A percentile compares a stretch with the other conserved stretches of the same genome.
These are phyloP conservation scores for Waitea zeae DNA, from an alignment of 1,284 basidiomycete genomes.

Conservation along the genomic window DNA sequence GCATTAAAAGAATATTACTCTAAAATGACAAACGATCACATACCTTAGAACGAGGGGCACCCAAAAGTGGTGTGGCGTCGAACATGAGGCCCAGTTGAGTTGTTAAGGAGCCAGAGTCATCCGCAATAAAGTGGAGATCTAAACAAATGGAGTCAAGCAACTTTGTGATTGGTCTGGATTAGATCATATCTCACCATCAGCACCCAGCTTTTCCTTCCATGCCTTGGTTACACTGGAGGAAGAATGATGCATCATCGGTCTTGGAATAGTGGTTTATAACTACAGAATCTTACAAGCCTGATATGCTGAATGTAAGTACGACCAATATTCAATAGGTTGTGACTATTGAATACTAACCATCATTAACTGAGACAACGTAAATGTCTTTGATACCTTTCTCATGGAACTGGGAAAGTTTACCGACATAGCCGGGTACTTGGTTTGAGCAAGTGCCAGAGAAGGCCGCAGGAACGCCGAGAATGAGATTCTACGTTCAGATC, in stretches of 20 bases:
- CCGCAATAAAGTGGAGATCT: conserved; percentile 49
- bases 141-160: conserved; percentile 3
- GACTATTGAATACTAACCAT: no score
- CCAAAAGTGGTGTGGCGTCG: conserved; percentile 43
- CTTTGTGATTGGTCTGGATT: no score
- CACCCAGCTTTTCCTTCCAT: conserved; percentile 50
- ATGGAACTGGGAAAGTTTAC: conserved; percentile 41
- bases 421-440: conserved; percentile 52
- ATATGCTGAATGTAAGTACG: no score
- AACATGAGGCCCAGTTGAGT: conserved; percentile 43
- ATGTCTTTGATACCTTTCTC: conserved; percentile 53
- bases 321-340: no score
- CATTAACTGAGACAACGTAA: conserved; percentile 56
- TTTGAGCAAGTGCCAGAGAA: conserved; percentile 35
- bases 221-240: conserved; percentile 31
- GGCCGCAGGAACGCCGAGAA: conserved; percentile 27
- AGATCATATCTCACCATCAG: conserved; percentile 27
- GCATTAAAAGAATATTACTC: background rate
- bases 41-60: conserved; percentile 50
- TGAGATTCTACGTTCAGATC: background rate
- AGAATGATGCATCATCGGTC: conserved; percentile 1
- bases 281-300: no score
- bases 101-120: conserved; percentile 44
- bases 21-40: conserved; percentile 7
- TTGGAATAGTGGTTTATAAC: conserved; percentile 16